Conservation (phyloP, 1,139 yeast species). For the Geotrichum cucujoidarum region DNA sequence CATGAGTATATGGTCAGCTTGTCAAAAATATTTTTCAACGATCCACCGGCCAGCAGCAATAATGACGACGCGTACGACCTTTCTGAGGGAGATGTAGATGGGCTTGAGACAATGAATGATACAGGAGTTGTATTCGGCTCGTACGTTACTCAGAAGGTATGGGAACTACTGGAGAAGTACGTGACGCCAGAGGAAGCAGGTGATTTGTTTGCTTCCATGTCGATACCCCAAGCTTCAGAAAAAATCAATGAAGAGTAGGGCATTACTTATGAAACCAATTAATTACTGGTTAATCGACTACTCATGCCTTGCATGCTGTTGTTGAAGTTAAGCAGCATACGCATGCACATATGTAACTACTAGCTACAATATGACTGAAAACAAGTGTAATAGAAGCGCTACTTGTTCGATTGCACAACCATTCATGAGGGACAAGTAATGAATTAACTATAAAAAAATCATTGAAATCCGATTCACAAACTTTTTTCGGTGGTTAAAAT, state of each 20-base stretch:
- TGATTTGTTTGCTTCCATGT: conserved; percentile 45
- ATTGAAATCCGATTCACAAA: too few species aligned
- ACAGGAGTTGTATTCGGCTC: conserved; percentile 59
- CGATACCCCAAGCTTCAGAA: not conserved
- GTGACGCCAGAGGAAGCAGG: conserved; percentile 79
- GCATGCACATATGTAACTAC: too few species aligned
- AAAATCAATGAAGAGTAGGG: not conserved
- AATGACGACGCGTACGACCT: conserved; percentile 8
- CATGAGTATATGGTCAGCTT: conserved; percentile 50
- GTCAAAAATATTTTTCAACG: conserved; percentile 54
- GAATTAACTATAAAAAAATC: too few species aligned
- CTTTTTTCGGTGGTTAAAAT: too few species aligned
- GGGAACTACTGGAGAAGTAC: conserved; percentile 64
- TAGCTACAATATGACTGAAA: too few species aligned
- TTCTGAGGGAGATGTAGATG: conserved; percentile 4
- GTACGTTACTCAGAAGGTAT: conserved; percentile 61
- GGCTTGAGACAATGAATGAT: conserved; percentile 44
- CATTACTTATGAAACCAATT: too few species aligned
- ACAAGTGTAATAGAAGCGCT: too few species aligned
- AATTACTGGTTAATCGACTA: too few species aligned
- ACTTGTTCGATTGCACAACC: too few species aligned
- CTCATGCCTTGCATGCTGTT: too few species aligned
- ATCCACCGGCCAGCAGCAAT: conserved; percentile 10
- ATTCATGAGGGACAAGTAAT: too few species aligned
- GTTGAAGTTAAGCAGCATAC: too few species aligned